Evolutionary conservation across 495 filamentous ascomycete genomes (phyloP).

Genomic region (Penicillium cosmopolitanum): DNA sequence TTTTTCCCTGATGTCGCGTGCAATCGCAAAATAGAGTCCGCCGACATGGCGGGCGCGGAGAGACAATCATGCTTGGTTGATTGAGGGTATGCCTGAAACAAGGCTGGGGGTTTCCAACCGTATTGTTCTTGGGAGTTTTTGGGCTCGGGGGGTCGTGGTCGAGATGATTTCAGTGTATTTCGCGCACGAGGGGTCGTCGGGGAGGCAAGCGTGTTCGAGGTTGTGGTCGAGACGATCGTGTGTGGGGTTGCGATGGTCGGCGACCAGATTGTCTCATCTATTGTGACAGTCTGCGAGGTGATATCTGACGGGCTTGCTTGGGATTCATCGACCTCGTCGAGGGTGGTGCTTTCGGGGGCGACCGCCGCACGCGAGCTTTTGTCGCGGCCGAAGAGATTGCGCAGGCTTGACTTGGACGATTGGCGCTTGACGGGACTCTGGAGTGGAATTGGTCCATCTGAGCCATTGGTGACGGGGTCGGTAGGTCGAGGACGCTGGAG

Average conservation of each 20-base stretch:
- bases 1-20: conserved; percentile 47
- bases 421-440: conserved; percentile 41
- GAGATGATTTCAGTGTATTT: conserved; percentile 28
- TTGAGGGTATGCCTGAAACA: conserved; percentile 92
- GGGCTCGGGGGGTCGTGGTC: conserved; percentile 25
- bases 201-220: conserved; percentile 25
- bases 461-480: conserved; percentile 34
- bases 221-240: conserved; percentile 28
- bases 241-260: conserved; percentile 32
- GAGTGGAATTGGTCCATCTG: conserved; percentile 39
- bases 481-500: conserved; percentile 44
- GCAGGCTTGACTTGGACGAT: conserved; percentile 45
- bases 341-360: conserved; percentile 29
- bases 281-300: conserved; percentile 15
- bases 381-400: conserved; percentile 45
- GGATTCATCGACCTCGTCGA: conserved; percentile 41
- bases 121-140: conserved; percentile 31
- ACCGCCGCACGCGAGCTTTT: conserved; percentile 31
- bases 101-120: conserved; percentile 76
- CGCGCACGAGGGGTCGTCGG: conserved; percentile 29
- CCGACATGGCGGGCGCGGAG: conserved; percentile 51
- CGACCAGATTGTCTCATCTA: conserved; percentile 28
- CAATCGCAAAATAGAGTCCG: conserved; percentile 64
- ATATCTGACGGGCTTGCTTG: conserved; percentile 14
- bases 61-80: conserved; percentile 64